Evolutionary conservation across 1,284 basidiomycete species (phyloP).

Genomic region (Mycena citricolor): DNA sequence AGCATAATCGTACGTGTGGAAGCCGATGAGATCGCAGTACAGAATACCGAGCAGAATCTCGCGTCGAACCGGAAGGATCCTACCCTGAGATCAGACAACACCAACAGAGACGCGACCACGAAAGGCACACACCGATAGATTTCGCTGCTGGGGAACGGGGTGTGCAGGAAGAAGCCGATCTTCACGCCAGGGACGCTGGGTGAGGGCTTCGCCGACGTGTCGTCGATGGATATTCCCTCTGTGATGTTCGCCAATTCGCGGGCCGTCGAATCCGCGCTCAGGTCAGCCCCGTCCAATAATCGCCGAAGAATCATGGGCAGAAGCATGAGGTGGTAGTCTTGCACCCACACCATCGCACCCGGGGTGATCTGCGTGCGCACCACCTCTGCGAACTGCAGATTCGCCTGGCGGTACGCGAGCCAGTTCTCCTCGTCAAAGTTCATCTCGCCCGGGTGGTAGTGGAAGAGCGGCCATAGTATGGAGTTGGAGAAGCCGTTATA

Average conservation of each 20-base stretch:
- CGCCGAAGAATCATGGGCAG: slow-evolving; percentile 92
- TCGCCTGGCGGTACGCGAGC: slow-evolving; percentile 97
- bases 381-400: slow-evolving; percentile 90
- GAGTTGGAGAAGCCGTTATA: slow-evolving; percentile 99
- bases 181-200: slow-evolving; percentile 65
- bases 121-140: slow-evolving; percentile 82
- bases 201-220: slow-evolving; percentile 38
- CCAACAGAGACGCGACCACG: slow-evolving; percentile 2
- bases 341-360: slow-evolving; percentile 97
- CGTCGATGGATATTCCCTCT: slow-evolving; percentile 70
- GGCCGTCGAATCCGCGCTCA: slow-evolving; percentile 57
- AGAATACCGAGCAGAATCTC: slow-evolving; percentile 95
- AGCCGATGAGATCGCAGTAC: slow-evolving; percentile 96
- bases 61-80: slow-evolving; percentile 93
- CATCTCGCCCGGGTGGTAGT: slow-evolving; percentile 99
- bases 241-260: slow-evolving; percentile 74
- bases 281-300: slow-evolving; percentile 74
- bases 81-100: slow-evolving; percentile 31
- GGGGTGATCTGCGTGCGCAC: slow-evolving; percentile 77
- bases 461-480: slow-evolving; percentile 99
- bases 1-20: slow-evolving; percentile 99
- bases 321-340: slow-evolving; percentile 98
- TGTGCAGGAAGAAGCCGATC: slow-evolving; percentile 98
- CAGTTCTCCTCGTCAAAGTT: slow-evolving; percentile 99
- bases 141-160: slow-evolving; percentile 96